phyloP scores from a whole-genome alignment of 2,329 filamentous ascomycete species.

The Coniochaeta sp. region DNA sequence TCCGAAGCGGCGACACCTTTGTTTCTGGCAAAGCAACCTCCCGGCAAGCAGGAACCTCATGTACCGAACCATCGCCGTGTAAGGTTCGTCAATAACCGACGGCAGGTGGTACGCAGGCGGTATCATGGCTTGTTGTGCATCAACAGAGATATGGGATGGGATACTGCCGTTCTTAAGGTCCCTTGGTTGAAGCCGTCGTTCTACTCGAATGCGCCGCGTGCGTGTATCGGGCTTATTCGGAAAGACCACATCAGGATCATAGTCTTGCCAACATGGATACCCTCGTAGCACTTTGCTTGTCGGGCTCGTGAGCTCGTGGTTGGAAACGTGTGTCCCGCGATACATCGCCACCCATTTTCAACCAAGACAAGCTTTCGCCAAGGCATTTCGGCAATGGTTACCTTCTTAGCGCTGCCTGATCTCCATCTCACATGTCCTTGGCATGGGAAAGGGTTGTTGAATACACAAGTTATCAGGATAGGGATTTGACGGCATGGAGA shows the following conservation, averaged over 20 bases:
- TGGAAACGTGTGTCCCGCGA: too few species aligned
- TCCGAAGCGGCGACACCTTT: background rate
- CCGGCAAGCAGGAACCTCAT: background rate
- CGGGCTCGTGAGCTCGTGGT: too few species aligned
- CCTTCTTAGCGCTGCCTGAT: background rate
- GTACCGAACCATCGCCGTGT: background rate
- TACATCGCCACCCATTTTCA: background rate
- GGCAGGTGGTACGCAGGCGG: background rate
- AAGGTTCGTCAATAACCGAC: background rate
- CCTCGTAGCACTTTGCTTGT: too few species aligned
- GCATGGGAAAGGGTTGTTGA: background rate
- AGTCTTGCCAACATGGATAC: too few species aligned
- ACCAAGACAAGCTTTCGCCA: constrained; percentile 15
- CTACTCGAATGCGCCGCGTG: too few species aligned
- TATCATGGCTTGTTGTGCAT: background rate
- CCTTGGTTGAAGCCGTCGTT: too few species aligned
- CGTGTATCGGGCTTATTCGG: too few species aligned
- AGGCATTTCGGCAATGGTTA: constrained; percentile 2
- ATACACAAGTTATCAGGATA: background rate
- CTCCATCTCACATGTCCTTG: background rate
- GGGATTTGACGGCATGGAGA: background rate
- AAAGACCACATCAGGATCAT: too few species aligned
- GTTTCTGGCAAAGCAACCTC: background rate
- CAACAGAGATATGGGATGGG: background rate
- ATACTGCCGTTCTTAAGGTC: too few species aligned